Percentiles rank a stretch among this genome's conserved stretches.
These are phyloP conservation scores for Talaromyces ruber DNA, from an alignment of 495 filamentous ascomycete species.

Conservation along the genomic window DNA sequence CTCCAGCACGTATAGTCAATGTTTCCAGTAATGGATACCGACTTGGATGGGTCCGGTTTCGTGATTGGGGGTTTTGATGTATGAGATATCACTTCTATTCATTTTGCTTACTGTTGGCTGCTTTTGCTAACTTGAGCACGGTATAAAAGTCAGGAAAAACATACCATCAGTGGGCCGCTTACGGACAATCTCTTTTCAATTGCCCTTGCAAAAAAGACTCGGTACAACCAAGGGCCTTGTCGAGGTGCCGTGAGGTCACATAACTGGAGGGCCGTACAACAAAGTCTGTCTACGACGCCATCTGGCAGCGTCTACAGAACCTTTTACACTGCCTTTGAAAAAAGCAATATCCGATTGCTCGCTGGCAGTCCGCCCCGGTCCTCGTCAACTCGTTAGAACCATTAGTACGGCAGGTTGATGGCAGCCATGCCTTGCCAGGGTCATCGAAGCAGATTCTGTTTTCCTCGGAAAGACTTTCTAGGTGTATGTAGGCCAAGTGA, in stretches of 20 bases:
- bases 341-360: neutral
- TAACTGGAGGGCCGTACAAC: neutral
- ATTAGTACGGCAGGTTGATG: neutral
- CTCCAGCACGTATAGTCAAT: slow-evolving; percentile 15
- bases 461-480: neutral
- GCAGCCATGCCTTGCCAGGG: neutral
- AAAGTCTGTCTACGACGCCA: neutral
- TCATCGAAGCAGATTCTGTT: neutral
- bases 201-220: slow-evolving; percentile 31
- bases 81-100: neutral
- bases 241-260: no score
- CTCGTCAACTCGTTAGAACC: neutral
- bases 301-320: neutral
- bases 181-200: slow-evolving; percentile 43
- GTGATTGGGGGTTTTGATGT: slow-evolving; percentile 47
- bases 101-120: neutral
- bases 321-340: neutral
- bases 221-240: neutral
- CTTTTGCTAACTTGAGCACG: neutral
- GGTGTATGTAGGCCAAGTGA: neutral
- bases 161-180: slow-evolving; percentile 45
- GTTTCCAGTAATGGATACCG: slow-evolving; percentile 29
- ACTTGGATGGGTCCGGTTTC: slow-evolving; percentile 33
- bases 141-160: slow-evolving; percentile 22
- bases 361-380: neutral